Evolutionary conservation across 306 rosid species (phyloP).

Genomic region (Betula pendula): DNA sequence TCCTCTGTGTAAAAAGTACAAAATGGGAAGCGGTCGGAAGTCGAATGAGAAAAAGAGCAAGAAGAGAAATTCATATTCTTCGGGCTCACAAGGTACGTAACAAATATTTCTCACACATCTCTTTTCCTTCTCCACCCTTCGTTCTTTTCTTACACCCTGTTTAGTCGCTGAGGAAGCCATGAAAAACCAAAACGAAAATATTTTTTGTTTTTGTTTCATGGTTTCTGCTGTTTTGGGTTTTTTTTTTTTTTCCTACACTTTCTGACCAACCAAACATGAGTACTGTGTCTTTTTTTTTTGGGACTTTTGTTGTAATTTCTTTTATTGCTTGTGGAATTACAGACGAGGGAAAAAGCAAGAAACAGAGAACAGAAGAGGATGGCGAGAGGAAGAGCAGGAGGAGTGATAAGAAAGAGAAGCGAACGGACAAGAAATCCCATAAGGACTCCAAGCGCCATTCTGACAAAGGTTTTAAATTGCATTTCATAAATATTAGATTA

Average conservation of each 20-base stretch:
- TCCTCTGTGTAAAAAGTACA: not conserved
- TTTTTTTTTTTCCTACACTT: not conserved
- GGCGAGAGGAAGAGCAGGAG: constrained; percentile 56
- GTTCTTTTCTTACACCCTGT: not conserved
- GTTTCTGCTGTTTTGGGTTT: not conserved
- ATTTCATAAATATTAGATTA: not conserved
- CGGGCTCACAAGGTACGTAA: constrained; percentile 61
- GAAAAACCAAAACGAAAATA: not conserved
- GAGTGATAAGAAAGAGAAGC: constrained; percentile 64
- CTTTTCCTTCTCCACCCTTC: not conserved
- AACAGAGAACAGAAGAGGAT: constrained; percentile 56
- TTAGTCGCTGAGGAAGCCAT: not conserved
- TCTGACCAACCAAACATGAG: constrained; percentile 1
- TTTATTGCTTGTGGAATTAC: constrained; percentile 22
- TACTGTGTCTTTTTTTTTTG: not conserved
- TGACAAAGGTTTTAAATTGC: constrained; percentile 32
- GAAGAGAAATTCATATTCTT: constrained; percentile 40
- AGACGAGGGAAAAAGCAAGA: constrained; percentile 75
- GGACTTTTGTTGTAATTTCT: not conserved
- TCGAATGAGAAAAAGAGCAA: constrained; percentile 52
- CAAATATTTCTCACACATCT: not conserved
- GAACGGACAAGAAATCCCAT: constrained; percentile 60
- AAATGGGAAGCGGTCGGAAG: constrained; percentile 85
- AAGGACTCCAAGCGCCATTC: constrained; percentile 59
- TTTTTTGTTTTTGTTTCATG: not conserved